Conservation (phyloP, 2,329 filamentous ascomycete species). For the Clathrospora elynae region DNA sequence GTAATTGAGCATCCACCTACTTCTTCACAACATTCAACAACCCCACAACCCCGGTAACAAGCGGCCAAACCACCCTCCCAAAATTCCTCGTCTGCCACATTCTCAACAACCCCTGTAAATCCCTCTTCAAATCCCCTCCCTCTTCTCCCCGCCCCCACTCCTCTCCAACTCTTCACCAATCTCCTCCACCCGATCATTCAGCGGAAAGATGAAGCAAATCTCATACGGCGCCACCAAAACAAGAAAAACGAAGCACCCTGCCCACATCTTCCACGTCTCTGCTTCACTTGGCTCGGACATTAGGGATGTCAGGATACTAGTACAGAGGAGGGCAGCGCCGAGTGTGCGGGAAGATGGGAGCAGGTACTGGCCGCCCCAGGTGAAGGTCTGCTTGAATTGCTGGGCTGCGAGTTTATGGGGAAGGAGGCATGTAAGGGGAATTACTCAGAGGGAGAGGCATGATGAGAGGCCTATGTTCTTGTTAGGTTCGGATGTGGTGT, state of each 20-base stretch:
- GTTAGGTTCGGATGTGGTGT: background rate
- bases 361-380: slow-evolving; percentile 11
- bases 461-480: slow-evolving; percentile 11
- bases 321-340: background rate
- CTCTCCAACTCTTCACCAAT: background rate
- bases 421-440: slow-evolving; percentile 7
- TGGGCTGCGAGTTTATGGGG: background rate
- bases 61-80: slow-evolving; percentile 7
- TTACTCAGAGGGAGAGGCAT: slow-evolving; percentile 13
- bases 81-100: slow-evolving; percentile 10
- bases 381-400: slow-evolving; percentile 12
- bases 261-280: slow-evolving; percentile 7
- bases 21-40: too few species aligned
- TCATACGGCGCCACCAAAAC: slow-evolving; percentile 10
- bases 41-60: slow-evolving; percentile 6
- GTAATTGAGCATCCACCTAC: too few species aligned
- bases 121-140: background rate
- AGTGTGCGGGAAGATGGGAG: slow-evolving; percentile 9
- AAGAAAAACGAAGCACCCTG: background rate
- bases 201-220: slow-evolving; percentile 9
- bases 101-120: slow-evolving; percentile 2
- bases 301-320: slow-evolving; percentile 2
- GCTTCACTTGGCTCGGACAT: background rate
- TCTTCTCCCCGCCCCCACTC: background rate
- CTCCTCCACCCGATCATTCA: slow-evolving; percentile 11